phyloP scores from a whole-genome alignment of 2,329 filamentous ascomycete species.

The Epichloe baconii region DNA sequence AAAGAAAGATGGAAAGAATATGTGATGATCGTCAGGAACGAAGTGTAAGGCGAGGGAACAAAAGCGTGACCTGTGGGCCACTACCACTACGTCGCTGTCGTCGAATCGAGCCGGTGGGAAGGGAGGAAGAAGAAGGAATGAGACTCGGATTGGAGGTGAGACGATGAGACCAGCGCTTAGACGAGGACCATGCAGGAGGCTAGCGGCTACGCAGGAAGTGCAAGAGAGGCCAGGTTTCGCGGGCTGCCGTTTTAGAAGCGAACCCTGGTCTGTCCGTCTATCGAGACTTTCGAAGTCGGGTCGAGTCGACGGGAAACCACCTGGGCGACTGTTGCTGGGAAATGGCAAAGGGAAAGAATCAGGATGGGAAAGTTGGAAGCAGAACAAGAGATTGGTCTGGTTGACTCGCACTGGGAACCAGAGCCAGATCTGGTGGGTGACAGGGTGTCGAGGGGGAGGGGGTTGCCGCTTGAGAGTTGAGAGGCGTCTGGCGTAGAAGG shows the following conservation, averaged over 20 bases:
- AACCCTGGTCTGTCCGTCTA: conserved; percentile 1
- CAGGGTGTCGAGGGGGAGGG: not conserved
- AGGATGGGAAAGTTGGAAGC: not conserved
- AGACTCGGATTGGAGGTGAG: conserved; percentile 10
- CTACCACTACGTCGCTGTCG: conserved; percentile 6
- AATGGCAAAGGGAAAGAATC: not conserved
- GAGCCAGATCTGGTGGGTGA: conserved; percentile 2
- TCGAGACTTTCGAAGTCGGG: not conserved
- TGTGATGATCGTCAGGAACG: conserved; percentile 7
- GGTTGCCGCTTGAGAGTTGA: not conserved
- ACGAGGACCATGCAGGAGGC: conserved; percentile 9
- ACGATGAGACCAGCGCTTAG: conserved; percentile 10
- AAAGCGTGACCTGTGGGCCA: conserved; percentile 6
- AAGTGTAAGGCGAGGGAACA: conserved; percentile 4
- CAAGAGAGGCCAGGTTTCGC: conserved; percentile 1
- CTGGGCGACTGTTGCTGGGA: not conserved
- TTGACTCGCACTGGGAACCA: not conserved
- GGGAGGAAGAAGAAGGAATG: conserved; percentile 14
- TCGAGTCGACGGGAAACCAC: not conserved
- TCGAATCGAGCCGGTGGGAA: conserved; percentile 9
- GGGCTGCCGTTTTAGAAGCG: conserved; percentile 3
- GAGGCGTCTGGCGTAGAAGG: not conserved
- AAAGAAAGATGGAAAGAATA: not conserved
- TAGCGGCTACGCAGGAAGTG: conserved; percentile 3
- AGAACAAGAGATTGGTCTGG: not conserved